phyloP scores from a whole-genome alignment of 2,329 filamentous ascomycete genomes.

The Penicillium paneum region DNA sequence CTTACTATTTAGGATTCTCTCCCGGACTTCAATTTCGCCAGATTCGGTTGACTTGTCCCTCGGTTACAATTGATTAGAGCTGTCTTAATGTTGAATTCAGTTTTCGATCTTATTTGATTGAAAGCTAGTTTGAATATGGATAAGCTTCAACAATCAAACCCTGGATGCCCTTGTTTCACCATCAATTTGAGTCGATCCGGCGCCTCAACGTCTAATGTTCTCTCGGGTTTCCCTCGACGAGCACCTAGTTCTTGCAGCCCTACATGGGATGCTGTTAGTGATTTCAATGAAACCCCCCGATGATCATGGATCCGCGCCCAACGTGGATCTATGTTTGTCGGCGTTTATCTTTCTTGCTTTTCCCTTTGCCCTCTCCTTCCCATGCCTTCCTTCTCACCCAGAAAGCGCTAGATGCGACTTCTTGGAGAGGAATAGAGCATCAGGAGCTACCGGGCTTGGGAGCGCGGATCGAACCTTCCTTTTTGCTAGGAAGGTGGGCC shows the following conservation, averaged over 20 bases:
- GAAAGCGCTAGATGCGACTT: conserved; percentile 36
- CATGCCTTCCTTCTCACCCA: conserved; percentile 36
- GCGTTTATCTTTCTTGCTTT: conserved; percentile 16
- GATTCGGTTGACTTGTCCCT: not conserved
- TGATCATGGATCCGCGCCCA: conserved; percentile 9
- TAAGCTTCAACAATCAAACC: not conserved
- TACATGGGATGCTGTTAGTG: conserved; percentile 4
- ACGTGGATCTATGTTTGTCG: conserved; percentile 12
- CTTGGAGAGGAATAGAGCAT: conserved; percentile 32
- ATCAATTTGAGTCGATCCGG: not conserved
- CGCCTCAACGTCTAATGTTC: not conserved
- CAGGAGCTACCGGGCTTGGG: not conserved
- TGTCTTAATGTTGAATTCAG: not conserved
- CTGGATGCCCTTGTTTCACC: not conserved
- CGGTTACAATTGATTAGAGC: not conserved
- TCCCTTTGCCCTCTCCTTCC: conserved; percentile 12
- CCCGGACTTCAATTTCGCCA: not conserved
- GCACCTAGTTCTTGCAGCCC: conserved; percentile 4
- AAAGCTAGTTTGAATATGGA: not conserved
- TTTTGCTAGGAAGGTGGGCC: not conserved
- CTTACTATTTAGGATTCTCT: conserved; percentile 5
- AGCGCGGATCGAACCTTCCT: not conserved
- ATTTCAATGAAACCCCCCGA: conserved; percentile 8
- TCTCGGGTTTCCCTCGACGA: not conserved
- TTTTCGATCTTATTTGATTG: not conserved